phyloP scores from a whole-genome alignment of 1,284 basidiomycete genomes.

The Stygiomarasmius scandens region DNA sequence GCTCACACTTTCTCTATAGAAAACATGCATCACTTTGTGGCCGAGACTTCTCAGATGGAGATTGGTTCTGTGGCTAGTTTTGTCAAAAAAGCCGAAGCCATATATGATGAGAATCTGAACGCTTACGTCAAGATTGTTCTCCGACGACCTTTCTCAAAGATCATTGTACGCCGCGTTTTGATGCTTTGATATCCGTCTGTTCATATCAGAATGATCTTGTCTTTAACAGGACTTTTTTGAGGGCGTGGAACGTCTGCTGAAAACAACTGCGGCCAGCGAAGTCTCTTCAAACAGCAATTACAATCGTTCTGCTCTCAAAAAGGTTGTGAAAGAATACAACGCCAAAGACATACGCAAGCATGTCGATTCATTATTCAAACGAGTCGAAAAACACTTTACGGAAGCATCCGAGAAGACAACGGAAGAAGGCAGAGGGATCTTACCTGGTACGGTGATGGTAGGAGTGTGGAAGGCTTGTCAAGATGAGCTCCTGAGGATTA shows the following conservation, averaged over 20 bases:
- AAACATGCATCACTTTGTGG: slow-evolving; percentile 94
- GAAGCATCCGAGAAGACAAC: slow-evolving; percentile 72
- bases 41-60: slow-evolving; percentile 75
- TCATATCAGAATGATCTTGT: not conserved
- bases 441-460: slow-evolving; percentile 70
- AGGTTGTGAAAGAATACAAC: slow-evolving; percentile 84
- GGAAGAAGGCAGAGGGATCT: slow-evolving; percentile 59
- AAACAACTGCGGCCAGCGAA: slow-evolving; percentile 81
- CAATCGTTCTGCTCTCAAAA: slow-evolving; percentile 78
- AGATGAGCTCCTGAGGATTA: slow-evolving; percentile 75
- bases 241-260: slow-evolving; percentile 84
- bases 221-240: slow-evolving; percentile 86
- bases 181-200: slow-evolving; percentile 6
- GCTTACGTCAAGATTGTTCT: slow-evolving; percentile 90
- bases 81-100: slow-evolving; percentile 73
- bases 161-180: slow-evolving; percentile 68
- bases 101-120: slow-evolving; percentile 87
- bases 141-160: slow-evolving; percentile 82
- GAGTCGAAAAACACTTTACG: slow-evolving; percentile 95
- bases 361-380: slow-evolving; percentile 85
- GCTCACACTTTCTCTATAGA: slow-evolving; percentile 50
- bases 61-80: slow-evolving; percentile 72
- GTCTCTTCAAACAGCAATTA: slow-evolving; percentile 79
- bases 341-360: slow-evolving; percentile 88
- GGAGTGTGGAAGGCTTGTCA: slow-evolving; percentile 90